Base-by-base conservation (phyloP, 192 early-diverging fungal genomes). In the Chytriomyces sp. region DNA sequence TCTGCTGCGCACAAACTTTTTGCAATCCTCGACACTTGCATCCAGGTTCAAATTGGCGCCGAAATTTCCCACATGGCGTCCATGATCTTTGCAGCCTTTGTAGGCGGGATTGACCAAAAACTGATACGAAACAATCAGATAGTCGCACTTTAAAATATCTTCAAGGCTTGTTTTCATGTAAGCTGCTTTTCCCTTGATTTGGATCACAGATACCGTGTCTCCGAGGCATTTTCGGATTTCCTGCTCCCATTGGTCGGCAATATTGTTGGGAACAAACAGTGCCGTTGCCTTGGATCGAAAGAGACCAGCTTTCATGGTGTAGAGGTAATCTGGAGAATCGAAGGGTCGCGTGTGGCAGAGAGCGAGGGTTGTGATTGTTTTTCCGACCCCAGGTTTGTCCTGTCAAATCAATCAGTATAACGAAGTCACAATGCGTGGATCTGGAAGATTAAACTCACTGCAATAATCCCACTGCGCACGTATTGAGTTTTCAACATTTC, bases 211-310 rank as follows among this genome's bases (percentile, higher is more conserved):
- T 5, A 76, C 35, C 1, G 64, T 35, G 59, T 50, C 10, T 7
- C 75, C 75, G 45, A 69, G 68, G 57, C 75, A 76, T 53, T 76
- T 76, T 67, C n/a, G 24, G 64, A 76, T 76, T 61, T 76, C 75
- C 24, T 23, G 18, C 16, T 23, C 45, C 75, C 75, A 76, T 48
- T 76, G 75, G 45, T 45, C 47, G 13, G 49, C 50, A 70, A 70
- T 60, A 26, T 70, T 70, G 48, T 70, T 70, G 50, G 72, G 61
- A 10, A 61, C 72, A 35, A 75, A 50, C 18, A 75, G 26, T 6
- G 65, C 9, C 20, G 72, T 64, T 10, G 72, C 62, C 13, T 26
- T 44, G 28, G 53, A 18, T 57, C 53, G n/a, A 20, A 20, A 57
- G 53, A 57, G 11, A 23, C 65, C 65, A 63, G 4, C 23, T 3